Evolutionary conservation across 805 yeast genomes (phyloP).

Genomic region (Wickerhamiella dianesei): DNA sequence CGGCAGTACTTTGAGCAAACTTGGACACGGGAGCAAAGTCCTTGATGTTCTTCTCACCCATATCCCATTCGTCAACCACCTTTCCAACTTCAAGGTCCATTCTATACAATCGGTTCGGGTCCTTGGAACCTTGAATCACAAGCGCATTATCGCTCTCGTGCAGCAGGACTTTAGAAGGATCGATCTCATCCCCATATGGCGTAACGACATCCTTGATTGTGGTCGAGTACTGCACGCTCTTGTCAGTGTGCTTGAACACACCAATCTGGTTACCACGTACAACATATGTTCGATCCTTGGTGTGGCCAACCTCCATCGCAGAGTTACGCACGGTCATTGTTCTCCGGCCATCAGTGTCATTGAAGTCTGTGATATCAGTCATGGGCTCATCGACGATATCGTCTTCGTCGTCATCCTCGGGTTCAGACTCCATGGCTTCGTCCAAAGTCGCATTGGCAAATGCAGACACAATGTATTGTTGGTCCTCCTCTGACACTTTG

Average conservation of each 20-base stretch:
- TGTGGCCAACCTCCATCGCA: slow-evolving; percentile 55
- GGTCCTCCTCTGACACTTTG: slow-evolving; percentile 31
- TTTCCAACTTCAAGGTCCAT: slow-evolving; percentile 73
- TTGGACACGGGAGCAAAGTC: slow-evolving; percentile 58
- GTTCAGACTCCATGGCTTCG: slow-evolving; percentile 10
- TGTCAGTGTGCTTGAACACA: slow-evolving; percentile 49
- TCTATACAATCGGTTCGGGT: slow-evolving; percentile 38
- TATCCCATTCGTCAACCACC: slow-evolving; percentile 71
- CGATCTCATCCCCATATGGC: slow-evolving; percentile 36
- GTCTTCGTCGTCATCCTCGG: slow-evolving; percentile 26
- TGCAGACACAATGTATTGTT: slow-evolving; percentile 45
- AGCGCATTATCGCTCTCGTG: slow-evolving; percentile 61
- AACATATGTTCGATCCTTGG: slow-evolving; percentile 62
- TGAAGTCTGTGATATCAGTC: slow-evolving; percentile 18
- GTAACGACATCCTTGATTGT: slow-evolving; percentile 49
- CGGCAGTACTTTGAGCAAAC: slow-evolving; percentile 59
- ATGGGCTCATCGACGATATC: slow-evolving; percentile 6
- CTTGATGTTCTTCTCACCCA: slow-evolving; percentile 26
- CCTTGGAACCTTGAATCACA: slow-evolving; percentile 44
- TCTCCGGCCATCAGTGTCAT: not conserved
- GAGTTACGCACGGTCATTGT: slow-evolving; percentile 35
- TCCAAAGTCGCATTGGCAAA: slow-evolving; percentile 31
- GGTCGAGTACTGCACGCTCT: slow-evolving; percentile 43
- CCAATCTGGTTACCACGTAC: slow-evolving; percentile 71
- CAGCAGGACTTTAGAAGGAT: slow-evolving; percentile 58